phyloP scores from a whole-genome alignment of 345 rosid genomes.

The Lepidium aucheri region DNA sequence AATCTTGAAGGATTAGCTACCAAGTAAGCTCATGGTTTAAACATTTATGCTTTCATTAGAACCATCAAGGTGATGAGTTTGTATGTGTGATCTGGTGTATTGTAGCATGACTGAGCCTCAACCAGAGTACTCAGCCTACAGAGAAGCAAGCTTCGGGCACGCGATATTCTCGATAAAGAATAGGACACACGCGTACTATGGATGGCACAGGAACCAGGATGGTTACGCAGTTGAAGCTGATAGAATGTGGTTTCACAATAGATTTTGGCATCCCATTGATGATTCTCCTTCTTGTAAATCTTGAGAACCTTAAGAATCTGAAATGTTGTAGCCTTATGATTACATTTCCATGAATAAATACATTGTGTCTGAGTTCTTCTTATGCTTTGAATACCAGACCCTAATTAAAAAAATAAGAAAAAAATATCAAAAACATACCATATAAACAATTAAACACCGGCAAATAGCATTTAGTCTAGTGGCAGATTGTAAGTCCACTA shows the following conservation, averaged over 20 bases:
- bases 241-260: conserved; percentile 69
- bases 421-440: no score
- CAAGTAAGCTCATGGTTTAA: conserved; percentile 36
- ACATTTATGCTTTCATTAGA: neutral
- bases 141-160: conserved; percentile 93
- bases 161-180: conserved; percentile 77
- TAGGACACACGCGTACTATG: conserved; percentile 65
- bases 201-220: conserved; percentile 88
- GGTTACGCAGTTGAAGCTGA: conserved; percentile 79
- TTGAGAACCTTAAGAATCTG: conserved; percentile 3
- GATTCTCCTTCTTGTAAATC: conserved; percentile 33
- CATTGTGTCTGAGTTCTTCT: conserved; percentile 8
- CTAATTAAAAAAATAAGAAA: no score
- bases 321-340: neutral
- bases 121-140: conserved; percentile 78
- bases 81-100: neutral
- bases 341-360: neutral
- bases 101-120: conserved; percentile 88
- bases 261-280: conserved; percentile 54
- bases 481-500: no score
- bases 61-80: neutral
- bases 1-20: conserved; percentile 76
- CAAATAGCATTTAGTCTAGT: no score
- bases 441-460: no score
- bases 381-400: neutral